These are phyloP conservation scores for Isabelozyma heimii DNA, from an alignment of 805 yeast species.

Conservation along the genomic window DNA sequence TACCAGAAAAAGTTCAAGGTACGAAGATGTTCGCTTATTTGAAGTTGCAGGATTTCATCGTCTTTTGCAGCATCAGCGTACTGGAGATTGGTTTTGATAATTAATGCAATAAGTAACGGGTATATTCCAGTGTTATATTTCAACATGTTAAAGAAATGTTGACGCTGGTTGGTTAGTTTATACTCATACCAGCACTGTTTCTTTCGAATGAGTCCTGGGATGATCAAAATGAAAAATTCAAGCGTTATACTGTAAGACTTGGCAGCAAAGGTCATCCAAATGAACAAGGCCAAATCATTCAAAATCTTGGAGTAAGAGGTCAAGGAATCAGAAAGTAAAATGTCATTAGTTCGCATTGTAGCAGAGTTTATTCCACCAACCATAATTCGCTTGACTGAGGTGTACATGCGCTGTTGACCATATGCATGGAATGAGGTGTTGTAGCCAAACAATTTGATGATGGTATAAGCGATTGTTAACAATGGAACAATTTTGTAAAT, in stretches of 20 bases:
- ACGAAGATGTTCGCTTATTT: slow-evolving; percentile 13
- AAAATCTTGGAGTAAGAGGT: slow-evolving; percentile 78
- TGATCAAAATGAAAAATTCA: slow-evolving; percentile 30
- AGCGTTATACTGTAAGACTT: slow-evolving; percentile 23
- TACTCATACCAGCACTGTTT: slow-evolving; percentile 81
- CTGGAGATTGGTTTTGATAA: slow-evolving; percentile 14
- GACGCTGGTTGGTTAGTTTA: slow-evolving; percentile 43
- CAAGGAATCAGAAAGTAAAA: slow-evolving; percentile 77
- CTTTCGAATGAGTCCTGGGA: slow-evolving; percentile 76
- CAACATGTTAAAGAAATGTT: slow-evolving; percentile 66
- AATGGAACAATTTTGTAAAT: slow-evolving; percentile 27
- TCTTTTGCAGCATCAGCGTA: slow-evolving; percentile 5
- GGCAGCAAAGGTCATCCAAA: slow-evolving; percentile 42
- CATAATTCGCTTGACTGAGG: slow-evolving; percentile 52
- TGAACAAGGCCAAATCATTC: slow-evolving; percentile 63
- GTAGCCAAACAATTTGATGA: slow-evolving; percentile 34
- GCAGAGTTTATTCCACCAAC: slow-evolving; percentile 57
- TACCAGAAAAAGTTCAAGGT: slow-evolving; percentile 42
- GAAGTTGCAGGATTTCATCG: slow-evolving; percentile 8
- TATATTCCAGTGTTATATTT: slow-evolving; percentile 67
- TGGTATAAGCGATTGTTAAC: slow-evolving; percentile 31
- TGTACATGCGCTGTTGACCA: slow-evolving; percentile 43
- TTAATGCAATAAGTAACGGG: slow-evolving; percentile 29
- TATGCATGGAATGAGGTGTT: slow-evolving; percentile 19
- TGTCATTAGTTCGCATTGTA: slow-evolving; percentile 70